Evolutionary conservation across 2,329 filamentous ascomycete species (phyloP).

Genomic region (Apiospora malaysiana): DNA sequence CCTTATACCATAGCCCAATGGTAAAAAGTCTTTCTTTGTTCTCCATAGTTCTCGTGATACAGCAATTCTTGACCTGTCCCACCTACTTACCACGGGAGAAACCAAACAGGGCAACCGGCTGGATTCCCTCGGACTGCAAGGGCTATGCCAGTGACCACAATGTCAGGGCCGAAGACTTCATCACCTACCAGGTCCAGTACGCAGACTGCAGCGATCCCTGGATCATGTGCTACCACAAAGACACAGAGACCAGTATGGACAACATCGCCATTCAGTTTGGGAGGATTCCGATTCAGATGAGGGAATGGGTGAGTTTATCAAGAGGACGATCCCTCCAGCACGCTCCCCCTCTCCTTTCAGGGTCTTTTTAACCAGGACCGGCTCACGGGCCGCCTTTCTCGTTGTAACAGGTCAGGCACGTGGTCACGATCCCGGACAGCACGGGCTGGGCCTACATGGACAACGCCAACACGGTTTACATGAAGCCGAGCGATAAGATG

Average conservation of each 20-base stretch:
- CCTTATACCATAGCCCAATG: background rate
- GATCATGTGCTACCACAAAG: conserved; percentile 10
- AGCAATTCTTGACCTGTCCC: too few relatives aligned
- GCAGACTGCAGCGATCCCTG: background rate
- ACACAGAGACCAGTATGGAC: background rate
- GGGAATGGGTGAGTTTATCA: background rate
- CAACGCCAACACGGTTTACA: background rate
- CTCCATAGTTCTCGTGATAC: too few relatives aligned
- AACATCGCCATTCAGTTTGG: background rate
- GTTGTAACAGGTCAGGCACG: background rate
- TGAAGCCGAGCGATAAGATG: background rate
- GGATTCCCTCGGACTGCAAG: background rate
- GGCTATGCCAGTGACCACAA: background rate
- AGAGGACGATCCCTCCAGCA: background rate
- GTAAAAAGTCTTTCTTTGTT: background rate
- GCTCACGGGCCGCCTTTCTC: background rate
- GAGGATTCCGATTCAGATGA: background rate
- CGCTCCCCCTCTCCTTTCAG: background rate
- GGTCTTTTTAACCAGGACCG: too few relatives aligned
- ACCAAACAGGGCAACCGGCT: background rate
- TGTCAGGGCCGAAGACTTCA: background rate
- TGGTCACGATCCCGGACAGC: background rate
- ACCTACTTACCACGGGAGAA: too few relatives aligned
- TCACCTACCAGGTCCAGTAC: background rate
- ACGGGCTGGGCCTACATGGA: conserved; percentile 11